These are phyloP conservation scores for Salinomyces thailandicus DNA, from an alignment of 2,329 filamentous ascomycete genomes.

Conservation along the genomic window DNA sequence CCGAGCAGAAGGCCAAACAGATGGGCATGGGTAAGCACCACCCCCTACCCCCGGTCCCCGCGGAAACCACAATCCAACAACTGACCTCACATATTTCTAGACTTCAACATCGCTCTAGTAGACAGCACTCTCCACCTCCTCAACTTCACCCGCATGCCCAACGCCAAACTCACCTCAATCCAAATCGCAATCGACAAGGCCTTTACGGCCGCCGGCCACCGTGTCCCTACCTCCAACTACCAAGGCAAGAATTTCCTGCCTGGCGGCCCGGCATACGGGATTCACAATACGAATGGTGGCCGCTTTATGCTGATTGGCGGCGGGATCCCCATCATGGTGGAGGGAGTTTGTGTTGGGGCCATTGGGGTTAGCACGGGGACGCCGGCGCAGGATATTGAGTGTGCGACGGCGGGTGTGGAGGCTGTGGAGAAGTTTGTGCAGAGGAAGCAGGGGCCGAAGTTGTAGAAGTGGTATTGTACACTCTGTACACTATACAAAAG, in stretches of 20 bases:
- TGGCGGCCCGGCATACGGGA: slow-evolving; percentile 43
- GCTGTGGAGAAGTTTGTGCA: slow-evolving; percentile 32
- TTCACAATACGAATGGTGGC: slow-evolving; percentile 43
- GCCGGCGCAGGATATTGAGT: slow-evolving; percentile 44
- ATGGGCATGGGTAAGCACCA: slow-evolving; percentile 26
- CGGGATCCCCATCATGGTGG: slow-evolving; percentile 41
- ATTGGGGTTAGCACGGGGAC: slow-evolving; percentile 47
- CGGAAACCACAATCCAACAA: neutral
- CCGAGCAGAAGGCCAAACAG: slow-evolving; percentile 26
- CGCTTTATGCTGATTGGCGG: slow-evolving; percentile 46
- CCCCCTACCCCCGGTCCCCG: too few relatives aligned
- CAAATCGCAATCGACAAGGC: slow-evolving; percentile 55
- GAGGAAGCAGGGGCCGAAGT: slow-evolving; percentile 21
- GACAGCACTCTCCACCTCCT: slow-evolving; percentile 37
- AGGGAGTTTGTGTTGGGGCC: slow-evolving; percentile 42
- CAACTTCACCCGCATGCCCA: slow-evolving; percentile 40
- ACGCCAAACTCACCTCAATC: slow-evolving; percentile 43
- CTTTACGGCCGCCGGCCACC: slow-evolving; percentile 47
- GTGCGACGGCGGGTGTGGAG: slow-evolving; percentile 42
- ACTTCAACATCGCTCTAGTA: slow-evolving; percentile 41
- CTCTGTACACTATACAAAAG: neutral
- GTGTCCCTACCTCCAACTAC: slow-evolving; percentile 41
- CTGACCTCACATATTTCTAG: slow-evolving; percentile 20
- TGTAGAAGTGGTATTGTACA: neutral
- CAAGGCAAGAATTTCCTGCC: slow-evolving; percentile 40